Base-by-base conservation (phyloP, 805 yeast genomes). In the Candida germanica region DNA sequence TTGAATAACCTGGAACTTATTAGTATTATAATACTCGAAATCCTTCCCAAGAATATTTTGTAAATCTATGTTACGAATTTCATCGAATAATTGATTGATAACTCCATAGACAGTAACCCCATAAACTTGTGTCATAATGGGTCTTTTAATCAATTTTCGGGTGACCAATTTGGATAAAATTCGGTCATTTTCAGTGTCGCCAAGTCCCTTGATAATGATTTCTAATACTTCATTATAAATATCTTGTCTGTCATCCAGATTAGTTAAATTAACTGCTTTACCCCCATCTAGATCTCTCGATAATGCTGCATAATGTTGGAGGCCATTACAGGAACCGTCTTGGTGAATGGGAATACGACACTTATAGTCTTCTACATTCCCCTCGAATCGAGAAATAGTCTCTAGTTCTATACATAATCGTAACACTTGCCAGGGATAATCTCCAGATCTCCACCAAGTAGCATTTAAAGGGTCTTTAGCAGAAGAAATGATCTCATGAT, bases 311-410 rank as follows among this genome's bases (percentile, higher is more conserved):
- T 67, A 68, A 41, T 68, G 73, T 46, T 68, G 73, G 24, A 68
- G 55, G 2, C 73, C 73, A 44, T 68, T 68, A 38, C 73, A 68
- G 0, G 72, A 61, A 0, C 73, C 73, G 46, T 68, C 73, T 40
- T 59, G 66, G 34, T 66, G 71, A 6, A 68, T 53, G 0, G 72
- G 66, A 13, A 65, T 50, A 24, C 71, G 43, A 19, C 59, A 48
- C 12, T 30, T 30, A 29, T 43, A 67, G 0, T 50, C 39, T 19
- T 50, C 42, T 3, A 57, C 26, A 3, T 36, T 21, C 11, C 41
- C 39, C 2, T 26, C 18, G 30, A 26, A 49, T 5, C 49, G 17
- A 28, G 51, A 41, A 1, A 64, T 49, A 3, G 30, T 31, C 1
- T 24, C 17, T 6, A 67, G 29, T 42, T 68, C 73, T 12, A 50